phyloP scores from a whole-genome alignment of 176 grass and related monocot genomes.

The Carex pumila region DNA sequence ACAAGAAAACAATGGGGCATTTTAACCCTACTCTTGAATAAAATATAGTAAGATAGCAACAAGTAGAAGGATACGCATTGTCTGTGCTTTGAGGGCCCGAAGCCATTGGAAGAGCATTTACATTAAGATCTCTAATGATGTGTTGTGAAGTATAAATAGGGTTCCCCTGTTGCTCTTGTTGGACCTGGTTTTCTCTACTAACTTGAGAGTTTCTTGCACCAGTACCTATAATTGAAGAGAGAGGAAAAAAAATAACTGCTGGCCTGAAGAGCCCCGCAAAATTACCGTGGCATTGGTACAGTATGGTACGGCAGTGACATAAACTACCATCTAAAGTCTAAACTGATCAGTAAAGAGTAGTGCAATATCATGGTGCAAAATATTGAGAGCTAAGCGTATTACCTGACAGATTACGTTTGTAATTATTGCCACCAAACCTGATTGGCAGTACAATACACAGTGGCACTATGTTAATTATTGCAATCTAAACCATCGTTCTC shows the following conservation, averaged over 20 bases:
- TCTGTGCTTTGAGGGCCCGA: conserved; percentile 27
- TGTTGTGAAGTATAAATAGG: conserved; percentile 34
- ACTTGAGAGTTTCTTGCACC: conserved; percentile 54
- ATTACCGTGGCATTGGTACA: not conserved
- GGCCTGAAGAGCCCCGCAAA: conserved; percentile 5
- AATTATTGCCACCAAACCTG: not conserved
- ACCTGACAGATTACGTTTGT: conserved; percentile 8
- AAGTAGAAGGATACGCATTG: conserved; percentile 60
- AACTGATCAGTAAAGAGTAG: not conserved
- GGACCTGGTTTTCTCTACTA: conserved; percentile 33
- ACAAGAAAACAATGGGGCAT: too few relatives aligned
- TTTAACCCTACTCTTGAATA: not conserved
- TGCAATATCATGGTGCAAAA: conserved; percentile 21
- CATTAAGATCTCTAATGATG: conserved; percentile 27
- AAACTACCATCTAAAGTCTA: not conserved
- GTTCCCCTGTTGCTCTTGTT: conserved; percentile 35
- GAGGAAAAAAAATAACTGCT: conserved; percentile 25
- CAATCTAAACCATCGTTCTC: too few relatives aligned
- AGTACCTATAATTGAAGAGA: conserved; percentile 48
- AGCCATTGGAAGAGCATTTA: conserved; percentile 42
- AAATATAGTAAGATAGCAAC: conserved; percentile 7
- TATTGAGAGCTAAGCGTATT: not conserved
- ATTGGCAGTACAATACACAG: not conserved
- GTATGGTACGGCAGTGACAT: conserved; percentile 18
- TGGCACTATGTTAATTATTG: too few relatives aligned